Evolutionary conservation across 306 rosid species (phyloP).

Genomic region (Potentilla sterilis): DNA sequence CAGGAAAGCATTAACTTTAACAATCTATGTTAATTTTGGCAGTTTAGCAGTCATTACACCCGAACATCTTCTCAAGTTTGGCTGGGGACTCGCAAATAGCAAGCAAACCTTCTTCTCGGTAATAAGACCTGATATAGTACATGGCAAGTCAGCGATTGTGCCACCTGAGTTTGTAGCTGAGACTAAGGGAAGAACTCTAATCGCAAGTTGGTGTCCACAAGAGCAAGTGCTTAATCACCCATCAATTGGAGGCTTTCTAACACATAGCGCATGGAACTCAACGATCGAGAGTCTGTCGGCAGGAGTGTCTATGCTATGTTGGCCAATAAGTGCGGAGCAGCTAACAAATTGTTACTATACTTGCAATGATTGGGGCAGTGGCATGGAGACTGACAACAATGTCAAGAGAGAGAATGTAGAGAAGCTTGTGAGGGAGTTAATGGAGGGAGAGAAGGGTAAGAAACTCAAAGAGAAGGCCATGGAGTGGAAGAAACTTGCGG

Average conservation of each 20-base stretch:
- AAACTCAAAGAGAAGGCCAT: conserved; percentile 18
- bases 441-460: conserved; percentile 23
- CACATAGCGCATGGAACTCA: conserved; percentile 1
- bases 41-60: not conserved
- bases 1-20: too few species aligned
- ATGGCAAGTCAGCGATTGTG: not conserved
- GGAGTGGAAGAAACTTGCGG: conserved; percentile 27
- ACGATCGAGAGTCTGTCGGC: conserved; percentile 18
- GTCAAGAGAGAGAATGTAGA: conserved; percentile 14
- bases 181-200: not conserved
- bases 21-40: conserved; percentile 12
- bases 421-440: conserved; percentile 18
- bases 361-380: conserved; percentile 13
- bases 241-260: conserved; percentile 5
- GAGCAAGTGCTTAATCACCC: conserved; percentile 10
- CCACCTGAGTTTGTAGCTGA: not conserved
- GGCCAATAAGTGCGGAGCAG: not conserved
- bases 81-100: conserved; percentile 18
- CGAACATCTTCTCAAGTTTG: not conserved
- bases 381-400: conserved; percentile 5
- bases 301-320: conserved; percentile 19
- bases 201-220: conserved; percentile 15
- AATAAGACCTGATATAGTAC: not conserved
- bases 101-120: conserved; percentile 7
- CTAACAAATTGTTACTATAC: not conserved